Evolutionary conservation across 129 eudicot species (phyloP), one percentile per base, ranked within the genome.

Genomic region (Artemisia annua): DNA sequence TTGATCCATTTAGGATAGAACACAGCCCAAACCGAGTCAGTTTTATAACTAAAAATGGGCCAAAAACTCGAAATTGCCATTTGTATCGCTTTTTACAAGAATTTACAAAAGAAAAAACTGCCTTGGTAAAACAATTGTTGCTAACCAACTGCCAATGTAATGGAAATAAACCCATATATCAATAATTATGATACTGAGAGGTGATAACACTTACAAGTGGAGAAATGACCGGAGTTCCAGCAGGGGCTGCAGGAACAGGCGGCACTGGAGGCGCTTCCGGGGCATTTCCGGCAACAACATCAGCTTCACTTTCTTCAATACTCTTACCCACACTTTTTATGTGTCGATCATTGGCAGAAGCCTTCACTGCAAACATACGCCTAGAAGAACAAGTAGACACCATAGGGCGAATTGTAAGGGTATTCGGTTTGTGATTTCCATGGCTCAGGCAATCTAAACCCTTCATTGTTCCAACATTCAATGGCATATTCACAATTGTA

Each of bases 211-310:
- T 86, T 76, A 94, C 98, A 65, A 88, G 82, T 26, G 89, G 70
- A 48, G 89, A 30, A 57, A 86, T 78, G 11, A 78, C 68, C 1
- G 99, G 99, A 49, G 99, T 94, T 18, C 97, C 97, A 30, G 83
- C 70, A 20, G 99, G 99, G 0, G 99, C 73, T 4, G 83, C 82
- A 6, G 99, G 96, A 11, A 56, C 35, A 9, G 86, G 88, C 6
- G 94, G 94, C 39, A 74, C 88, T 0, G 96, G 94, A n/a, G 99
- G 99, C 0, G 99, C 93, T 63, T 84, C 84, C 1, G 97, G 97
- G 22, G 76, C 60, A 51, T 90, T 86, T 35, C 99, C 99, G 4
- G 99, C 91, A 51, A 86, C 97, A 16, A 90, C 97, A 52, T 85
- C 93, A 68, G 99, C 99, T 75, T 94, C 99, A 48, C 97, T 90